A percentile compares a stretch with the other conserved stretches of the same genome.
Evolutionary conservation across 805 yeast genomes (phyloP).

Genomic region (Kazachstania bromeliacearum): DNA sequence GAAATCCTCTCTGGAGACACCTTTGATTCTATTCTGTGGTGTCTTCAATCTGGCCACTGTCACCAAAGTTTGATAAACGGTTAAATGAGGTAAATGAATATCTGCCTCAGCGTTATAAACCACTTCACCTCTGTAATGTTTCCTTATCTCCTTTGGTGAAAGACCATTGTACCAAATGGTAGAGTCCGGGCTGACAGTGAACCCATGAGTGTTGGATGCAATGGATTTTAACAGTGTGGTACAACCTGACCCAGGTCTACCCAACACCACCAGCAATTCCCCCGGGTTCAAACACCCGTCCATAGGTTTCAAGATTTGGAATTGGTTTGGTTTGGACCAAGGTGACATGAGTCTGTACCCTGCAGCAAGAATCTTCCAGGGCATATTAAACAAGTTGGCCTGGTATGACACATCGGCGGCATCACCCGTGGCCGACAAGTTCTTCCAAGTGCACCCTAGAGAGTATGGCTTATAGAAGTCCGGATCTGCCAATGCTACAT

Average conservation of each 20-base stretch:
- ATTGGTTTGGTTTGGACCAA: constrained; percentile 23
- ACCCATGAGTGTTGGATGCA: constrained; percentile 52
- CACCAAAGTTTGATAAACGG: constrained; percentile 55
- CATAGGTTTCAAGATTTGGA: constrained; percentile 54
- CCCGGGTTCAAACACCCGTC: constrained; percentile 56
- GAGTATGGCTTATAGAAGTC: constrained; percentile 55
- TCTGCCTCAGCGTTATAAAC: constrained; percentile 63
- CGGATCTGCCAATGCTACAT: constrained; percentile 42
- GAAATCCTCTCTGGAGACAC: constrained; percentile 46
- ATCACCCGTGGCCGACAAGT: constrained; percentile 53
- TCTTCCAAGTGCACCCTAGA: constrained; percentile 49
- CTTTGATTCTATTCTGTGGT: constrained; percentile 52
- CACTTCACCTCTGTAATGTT: constrained; percentile 57
- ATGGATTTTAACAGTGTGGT: constrained; percentile 56
- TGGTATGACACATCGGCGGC: constrained; percentile 64
- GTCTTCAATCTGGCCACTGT: constrained; percentile 56
- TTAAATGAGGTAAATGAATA: constrained; percentile 56
- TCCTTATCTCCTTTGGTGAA: constrained; percentile 39
- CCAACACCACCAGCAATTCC: constrained; percentile 57
- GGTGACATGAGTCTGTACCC: constrained; percentile 17
- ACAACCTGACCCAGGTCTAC: constrained; percentile 76
- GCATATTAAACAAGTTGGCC: constrained; percentile 42
- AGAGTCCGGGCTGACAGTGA: constrained; percentile 39
- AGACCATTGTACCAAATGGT: constrained; percentile 46
- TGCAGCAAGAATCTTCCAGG: constrained; percentile 46